Percentiles rank a stretch among this genome's conserved stretches.
Conservation (phyloP, 2,329 filamentous ascomycete genomes). For the Helotiales sp. region DNA sequence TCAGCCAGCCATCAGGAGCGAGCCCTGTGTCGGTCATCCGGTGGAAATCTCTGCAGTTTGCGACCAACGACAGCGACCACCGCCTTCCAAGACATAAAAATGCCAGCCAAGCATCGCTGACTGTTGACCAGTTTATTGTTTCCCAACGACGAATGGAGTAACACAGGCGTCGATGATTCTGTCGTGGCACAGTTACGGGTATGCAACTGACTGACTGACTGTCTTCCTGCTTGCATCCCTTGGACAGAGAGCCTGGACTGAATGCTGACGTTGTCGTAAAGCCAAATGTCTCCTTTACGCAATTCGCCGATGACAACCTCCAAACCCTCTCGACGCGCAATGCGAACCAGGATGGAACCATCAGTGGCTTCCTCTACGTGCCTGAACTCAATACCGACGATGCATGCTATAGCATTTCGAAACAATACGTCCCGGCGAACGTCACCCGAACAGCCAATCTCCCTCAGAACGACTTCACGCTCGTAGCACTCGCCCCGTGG, state of each 20-base stretch:
- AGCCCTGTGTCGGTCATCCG: neutral
- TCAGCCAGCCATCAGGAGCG: neutral
- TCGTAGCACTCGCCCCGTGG: slow-evolving; percentile 89
- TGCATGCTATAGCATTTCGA: slow-evolving; percentile 66
- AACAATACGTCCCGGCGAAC: slow-evolving; percentile 72
- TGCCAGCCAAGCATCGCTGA: slow-evolving; percentile 25
- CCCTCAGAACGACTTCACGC: slow-evolving; percentile 68
- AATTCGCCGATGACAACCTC: slow-evolving; percentile 60
- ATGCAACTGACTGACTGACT: slow-evolving; percentile 15
- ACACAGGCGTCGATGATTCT: slow-evolving; percentile 23
- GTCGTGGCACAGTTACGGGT: slow-evolving; percentile 37
- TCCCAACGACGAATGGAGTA: slow-evolving; percentile 40
- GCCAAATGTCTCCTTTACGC: slow-evolving; percentile 41
- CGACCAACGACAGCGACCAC: neutral
- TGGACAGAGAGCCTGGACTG: neutral
- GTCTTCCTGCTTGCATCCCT: neutral
- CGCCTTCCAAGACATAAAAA: slow-evolving; percentile 3
- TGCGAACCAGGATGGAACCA: slow-evolving; percentile 61
- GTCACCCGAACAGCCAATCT: slow-evolving; percentile 76
- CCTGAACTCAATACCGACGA: slow-evolving; percentile 67
- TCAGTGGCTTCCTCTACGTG: slow-evolving; percentile 84
- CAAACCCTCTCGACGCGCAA: slow-evolving; percentile 77
- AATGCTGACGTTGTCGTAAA: slow-evolving; percentile 27
- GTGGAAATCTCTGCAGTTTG: slow-evolving; percentile 3
- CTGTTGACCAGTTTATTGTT: slow-evolving; percentile 36